phyloP scores from a whole-genome alignment of 192 early-diverging fungal genomes.

The Jimgerdemannia flammicorona region DNA sequence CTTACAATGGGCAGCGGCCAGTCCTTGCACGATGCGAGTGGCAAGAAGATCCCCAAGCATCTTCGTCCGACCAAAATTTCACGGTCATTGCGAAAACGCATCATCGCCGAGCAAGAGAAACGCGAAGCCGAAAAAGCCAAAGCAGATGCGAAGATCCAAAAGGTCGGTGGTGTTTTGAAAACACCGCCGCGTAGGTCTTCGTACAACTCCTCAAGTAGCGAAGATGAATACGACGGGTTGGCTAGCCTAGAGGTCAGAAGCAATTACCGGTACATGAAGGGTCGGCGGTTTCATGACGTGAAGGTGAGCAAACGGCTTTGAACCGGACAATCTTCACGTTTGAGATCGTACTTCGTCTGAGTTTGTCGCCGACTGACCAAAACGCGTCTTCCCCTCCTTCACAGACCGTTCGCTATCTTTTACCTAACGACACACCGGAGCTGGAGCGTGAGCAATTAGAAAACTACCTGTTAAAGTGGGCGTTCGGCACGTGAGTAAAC shows the following conservation, averaged over 20 bases:
- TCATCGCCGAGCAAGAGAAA: background rate
- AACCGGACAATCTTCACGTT: background rate
- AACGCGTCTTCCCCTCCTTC: background rate
- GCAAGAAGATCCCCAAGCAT: background rate
- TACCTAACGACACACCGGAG: conserved; percentile 26
- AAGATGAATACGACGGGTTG: background rate
- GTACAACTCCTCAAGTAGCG: background rate
- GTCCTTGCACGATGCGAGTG: background rate
- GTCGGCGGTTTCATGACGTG: background rate
- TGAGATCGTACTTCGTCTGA: background rate
- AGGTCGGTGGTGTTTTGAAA: background rate
- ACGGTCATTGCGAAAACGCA: background rate
- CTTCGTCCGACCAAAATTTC: background rate
- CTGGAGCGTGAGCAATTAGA: conserved; percentile 23
- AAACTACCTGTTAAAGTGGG: conserved; percentile 27
- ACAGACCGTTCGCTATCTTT: conserved; percentile 12
- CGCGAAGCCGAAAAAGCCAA: background rate
- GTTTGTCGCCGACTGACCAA: background rate
- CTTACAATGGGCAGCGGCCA: background rate
- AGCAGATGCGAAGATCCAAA: background rate
- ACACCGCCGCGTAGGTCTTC: background rate
- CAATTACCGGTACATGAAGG: background rate
- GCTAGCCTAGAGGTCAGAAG: background rate
- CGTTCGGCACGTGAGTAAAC: conserved; percentile 24
- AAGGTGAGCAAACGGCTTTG: background rate